phyloP scores from a whole-genome alignment of 306 rosid species.

The Fragaria iinumae region DNA sequence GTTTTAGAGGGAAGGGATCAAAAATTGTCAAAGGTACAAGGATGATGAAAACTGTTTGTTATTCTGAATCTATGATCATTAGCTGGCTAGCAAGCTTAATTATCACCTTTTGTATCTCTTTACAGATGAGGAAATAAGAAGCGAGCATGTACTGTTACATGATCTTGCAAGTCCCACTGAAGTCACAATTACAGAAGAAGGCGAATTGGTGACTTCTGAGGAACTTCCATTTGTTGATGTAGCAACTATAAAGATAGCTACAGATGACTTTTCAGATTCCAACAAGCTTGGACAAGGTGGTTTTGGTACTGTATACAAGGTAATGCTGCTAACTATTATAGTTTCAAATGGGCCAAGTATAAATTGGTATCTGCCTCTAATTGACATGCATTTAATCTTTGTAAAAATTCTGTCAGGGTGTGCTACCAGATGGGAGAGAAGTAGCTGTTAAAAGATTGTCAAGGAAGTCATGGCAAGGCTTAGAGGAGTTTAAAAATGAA shows the following conservation, averaged over 20 bases:
- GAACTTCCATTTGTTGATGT: conserved; percentile 39
- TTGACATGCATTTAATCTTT: background rate
- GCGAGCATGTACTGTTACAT: conserved; percentile 29
- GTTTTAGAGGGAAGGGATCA: background rate
- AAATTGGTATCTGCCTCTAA: background rate
- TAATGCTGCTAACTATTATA: conserved; percentile 3
- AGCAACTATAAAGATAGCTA: conserved; percentile 12
- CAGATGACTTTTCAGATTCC: conserved; percentile 38
- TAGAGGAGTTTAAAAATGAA: conserved; percentile 64
- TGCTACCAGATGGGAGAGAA: conserved; percentile 46
- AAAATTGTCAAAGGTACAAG: conserved; percentile 29
- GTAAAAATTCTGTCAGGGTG: conserved; percentile 41
- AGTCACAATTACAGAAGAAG: background rate
- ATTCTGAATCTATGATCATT: background rate
- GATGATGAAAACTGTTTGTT: background rate
- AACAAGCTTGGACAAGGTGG: conserved; percentile 66
- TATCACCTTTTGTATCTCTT: background rate
- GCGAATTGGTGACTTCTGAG: conserved; percentile 14
- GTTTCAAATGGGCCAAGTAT: background rate
- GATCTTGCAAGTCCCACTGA: conserved; percentile 36
- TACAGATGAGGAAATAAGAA: conserved; percentile 15
- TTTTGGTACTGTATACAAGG: conserved; percentile 57
- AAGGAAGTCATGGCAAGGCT: conserved; percentile 64
- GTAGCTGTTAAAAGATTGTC: conserved; percentile 65
- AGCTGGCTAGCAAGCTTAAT: background rate